Base-by-base conservation (phyloP, 1,284 basidiomycete species). In the Wolfiporia cocos region DNA sequence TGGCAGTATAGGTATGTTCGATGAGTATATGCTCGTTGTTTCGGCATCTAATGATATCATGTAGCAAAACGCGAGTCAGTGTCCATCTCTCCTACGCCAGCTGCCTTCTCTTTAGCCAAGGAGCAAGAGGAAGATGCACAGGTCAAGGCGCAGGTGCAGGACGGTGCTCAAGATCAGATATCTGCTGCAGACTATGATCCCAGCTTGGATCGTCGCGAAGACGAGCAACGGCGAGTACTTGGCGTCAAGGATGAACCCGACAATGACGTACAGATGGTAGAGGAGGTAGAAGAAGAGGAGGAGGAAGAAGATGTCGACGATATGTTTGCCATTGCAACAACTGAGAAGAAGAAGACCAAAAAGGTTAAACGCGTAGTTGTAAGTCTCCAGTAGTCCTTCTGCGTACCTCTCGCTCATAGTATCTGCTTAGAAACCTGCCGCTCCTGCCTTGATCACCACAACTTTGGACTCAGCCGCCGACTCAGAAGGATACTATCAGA, bases 101-200 rank as follows among this genome's bases (percentile, higher is more conserved):
- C 57, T 31, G 66, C 69, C 20, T 83, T 86, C 51, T 68, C 73
- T 28, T 68, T 85, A 10, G 75, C 73, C 3, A 85, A 86, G 54
- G 74, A 74, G 23, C 69, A 80, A 14, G 68, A 73, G 43, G 69
- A 74, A 21, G 58, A 64, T 12, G 64, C 64, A 15, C 63, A 68
- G 47, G 62, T 60, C 3, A 64, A 65, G 40, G 62, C 61, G 1
- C 66, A 66, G 47, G 62, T 63, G 37, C 66, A 75, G 42, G 68
- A 71, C 37, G 74, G 67, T n/a, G 67, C 67, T 34, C 70, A 68
- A 44, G 78, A 84, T 51, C 85, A 87, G 57, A 71, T 94, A 26
- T 88, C 82, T 31, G 93, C 93, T 17, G 93, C 92, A 34, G 92
- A 96, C 64, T 97, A 96, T 64, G 89, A 95, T 62, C 90, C 92